A percentile compares a stretch with the other conserved stretches of the same genome.
phyloP scores from a whole-genome alignment of 768 basidiomycete genomes.

The Auriscalpium orientale region DNA sequence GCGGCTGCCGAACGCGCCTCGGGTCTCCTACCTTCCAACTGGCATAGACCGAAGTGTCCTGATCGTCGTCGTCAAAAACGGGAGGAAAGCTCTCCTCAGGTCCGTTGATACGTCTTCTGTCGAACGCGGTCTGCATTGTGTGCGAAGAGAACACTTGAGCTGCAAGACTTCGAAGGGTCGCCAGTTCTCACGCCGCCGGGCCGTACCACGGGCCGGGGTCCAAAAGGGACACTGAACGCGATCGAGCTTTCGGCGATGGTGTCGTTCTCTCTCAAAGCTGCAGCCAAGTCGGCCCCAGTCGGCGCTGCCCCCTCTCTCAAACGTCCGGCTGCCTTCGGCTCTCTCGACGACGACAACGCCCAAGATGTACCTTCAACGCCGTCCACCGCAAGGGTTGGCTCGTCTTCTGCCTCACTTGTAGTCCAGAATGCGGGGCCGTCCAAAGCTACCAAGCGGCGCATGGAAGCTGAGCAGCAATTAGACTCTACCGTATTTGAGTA shows the following conservation, averaged over 20 bases:
- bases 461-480: slow-evolving; percentile 71
- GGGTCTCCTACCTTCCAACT: slow-evolving; percentile 28
- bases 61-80: slow-evolving; percentile 39
- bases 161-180: too few relatives aligned
- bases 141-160: too few relatives aligned
- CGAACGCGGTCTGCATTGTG: slow-evolving; percentile 47
- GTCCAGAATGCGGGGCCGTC: slow-evolving; percentile 56
- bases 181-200: too few relatives aligned
- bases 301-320: slow-evolving; percentile 41
- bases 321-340: slow-evolving; percentile 55
- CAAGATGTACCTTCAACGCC: slow-evolving; percentile 42
- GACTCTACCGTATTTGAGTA: slow-evolving; percentile 89
- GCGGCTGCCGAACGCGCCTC: slow-evolving; percentile 44
- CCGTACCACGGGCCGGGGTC: too few relatives aligned
- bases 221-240: not conserved
- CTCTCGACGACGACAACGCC: slow-evolving; percentile 56
- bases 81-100: slow-evolving; percentile 79
- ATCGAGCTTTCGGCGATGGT: slow-evolving; percentile 48
- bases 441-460: slow-evolving; percentile 58
- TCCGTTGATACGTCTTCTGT: slow-evolving; percentile 85
- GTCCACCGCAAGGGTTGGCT: slow-evolving; percentile 30
- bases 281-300: slow-evolving; percentile 46
- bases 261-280: slow-evolving; percentile 69
- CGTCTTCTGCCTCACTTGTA: slow-evolving; percentile 45
- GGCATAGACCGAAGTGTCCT: slow-evolving; percentile 15